Evolutionary conservation across 106 monocot species (phyloP).

Genomic region (Allium cepa): DNA sequence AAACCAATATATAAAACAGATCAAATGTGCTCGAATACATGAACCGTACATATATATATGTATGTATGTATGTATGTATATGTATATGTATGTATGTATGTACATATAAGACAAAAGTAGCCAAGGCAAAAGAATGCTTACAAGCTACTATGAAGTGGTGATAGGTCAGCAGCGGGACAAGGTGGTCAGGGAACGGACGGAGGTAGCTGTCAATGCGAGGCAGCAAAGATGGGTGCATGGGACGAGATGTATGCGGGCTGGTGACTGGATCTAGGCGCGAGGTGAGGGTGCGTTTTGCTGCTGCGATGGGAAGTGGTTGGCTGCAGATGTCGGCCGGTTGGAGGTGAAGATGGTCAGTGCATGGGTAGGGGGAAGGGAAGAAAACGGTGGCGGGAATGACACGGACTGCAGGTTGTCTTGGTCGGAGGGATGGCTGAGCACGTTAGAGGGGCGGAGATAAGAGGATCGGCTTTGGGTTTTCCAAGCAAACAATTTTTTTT

Average conservation of each 20-base stretch:
- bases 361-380: not conserved
- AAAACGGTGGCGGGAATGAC: no score
- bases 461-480: no score
- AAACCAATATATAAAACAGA: no score
- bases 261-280: no score
- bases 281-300: no score
- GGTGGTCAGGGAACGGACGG: not conserved
- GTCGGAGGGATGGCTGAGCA: no score
- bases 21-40: no score
- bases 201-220: not conserved
- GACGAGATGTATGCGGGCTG: no score
- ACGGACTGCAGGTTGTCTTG: no score
- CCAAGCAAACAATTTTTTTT: no score
- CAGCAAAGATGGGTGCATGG: not conserved
- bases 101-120: not conserved
- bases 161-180: not conserved
- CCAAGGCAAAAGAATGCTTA: not conserved
- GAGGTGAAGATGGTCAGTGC: not conserved
- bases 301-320: not conserved
- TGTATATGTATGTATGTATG: not conserved
- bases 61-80: not conserved
- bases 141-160: not conserved
- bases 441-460: no score
- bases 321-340: not conserved
- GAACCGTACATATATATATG: not conserved